These are phyloP conservation scores for Candida frijolesensis DNA, from an alignment of 1,139 yeast species.

Conservation along the genomic window DNA sequence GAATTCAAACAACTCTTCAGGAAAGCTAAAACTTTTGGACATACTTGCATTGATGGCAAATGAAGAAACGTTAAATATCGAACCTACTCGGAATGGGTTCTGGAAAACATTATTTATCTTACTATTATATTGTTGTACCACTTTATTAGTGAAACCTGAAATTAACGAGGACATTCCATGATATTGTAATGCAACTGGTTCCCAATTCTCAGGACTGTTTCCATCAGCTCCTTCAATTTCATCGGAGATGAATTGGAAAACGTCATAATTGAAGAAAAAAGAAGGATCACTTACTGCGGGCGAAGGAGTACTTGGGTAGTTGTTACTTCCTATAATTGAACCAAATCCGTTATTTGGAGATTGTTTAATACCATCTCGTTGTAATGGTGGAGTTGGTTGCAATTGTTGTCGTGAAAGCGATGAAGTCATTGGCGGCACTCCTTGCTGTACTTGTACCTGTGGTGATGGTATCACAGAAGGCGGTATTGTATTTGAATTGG, in stretches of 20 bases:
- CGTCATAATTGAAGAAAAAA: slow-evolving; percentile 22
- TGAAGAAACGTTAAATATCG: slow-evolving; percentile 26
- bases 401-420: slow-evolving; percentile 4
- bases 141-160: slow-evolving; percentile 24
- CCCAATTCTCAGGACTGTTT: slow-evolving; percentile 15
- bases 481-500: not conserved
- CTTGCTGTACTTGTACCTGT: not conserved
- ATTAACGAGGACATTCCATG: slow-evolving; percentile 26
- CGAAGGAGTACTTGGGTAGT: slow-evolving; percentile 8
- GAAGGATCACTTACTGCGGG: slow-evolving; percentile 20
- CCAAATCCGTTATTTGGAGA: slow-evolving; percentile 1
- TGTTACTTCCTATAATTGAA: not conserved
- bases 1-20: slow-evolving; percentile 22
- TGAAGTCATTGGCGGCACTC: not conserved
- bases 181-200: slow-evolving; percentile 26
- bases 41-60: slow-evolving; percentile 21
- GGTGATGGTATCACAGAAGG: not conserved
- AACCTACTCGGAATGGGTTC: slow-evolving; percentile 27
- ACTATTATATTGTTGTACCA: slow-evolving; percentile 17
- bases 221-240: slow-evolving; percentile 19
- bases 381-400: slow-evolving; percentile 10
- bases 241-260: slow-evolving; percentile 20
- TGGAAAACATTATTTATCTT: slow-evolving; percentile 11
- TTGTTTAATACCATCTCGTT: not conserved
- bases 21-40: slow-evolving; percentile 15